phyloP scores from a whole-genome alignment of 2,329 filamentous ascomycete species.

The Ceratocystis ficicola region DNA sequence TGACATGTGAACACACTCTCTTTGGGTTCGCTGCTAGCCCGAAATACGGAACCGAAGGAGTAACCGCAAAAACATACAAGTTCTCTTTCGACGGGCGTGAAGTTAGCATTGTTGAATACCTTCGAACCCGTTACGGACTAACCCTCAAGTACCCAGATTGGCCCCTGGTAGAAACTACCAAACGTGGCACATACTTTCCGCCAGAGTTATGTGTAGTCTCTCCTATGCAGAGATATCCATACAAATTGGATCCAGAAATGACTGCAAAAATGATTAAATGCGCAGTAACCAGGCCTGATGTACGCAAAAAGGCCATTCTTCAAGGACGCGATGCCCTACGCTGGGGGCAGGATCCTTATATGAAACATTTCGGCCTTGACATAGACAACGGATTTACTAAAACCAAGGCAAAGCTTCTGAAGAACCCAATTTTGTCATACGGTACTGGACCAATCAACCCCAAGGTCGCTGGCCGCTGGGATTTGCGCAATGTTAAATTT shows the following conservation, averaged over 20 bases:
- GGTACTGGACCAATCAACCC: slow-evolving; percentile 44
- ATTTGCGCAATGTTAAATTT: slow-evolving; percentile 60
- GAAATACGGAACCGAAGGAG: slow-evolving; percentile 36
- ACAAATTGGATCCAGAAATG: slow-evolving; percentile 50
- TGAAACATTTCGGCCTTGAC: slow-evolving; percentile 60
- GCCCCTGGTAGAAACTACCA: slow-evolving; percentile 47
- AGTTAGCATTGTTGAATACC: slow-evolving; percentile 43
- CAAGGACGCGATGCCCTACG: slow-evolving; percentile 53
- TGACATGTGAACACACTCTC: slow-evolving; percentile 44
- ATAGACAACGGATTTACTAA: slow-evolving; percentile 53
- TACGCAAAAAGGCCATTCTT: slow-evolving; percentile 58
- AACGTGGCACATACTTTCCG: slow-evolving; percentile 41
- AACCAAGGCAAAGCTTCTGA: slow-evolving; percentile 59
- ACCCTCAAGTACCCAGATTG: slow-evolving; percentile 37
- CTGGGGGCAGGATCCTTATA: slow-evolving; percentile 56
- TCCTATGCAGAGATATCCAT: slow-evolving; percentile 48
- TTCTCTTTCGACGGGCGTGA: slow-evolving; percentile 43
- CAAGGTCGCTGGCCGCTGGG: slow-evolving; percentile 65
- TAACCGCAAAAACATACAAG: slow-evolving; percentile 39
- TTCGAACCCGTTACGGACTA: slow-evolving; percentile 42
- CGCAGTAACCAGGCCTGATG: slow-evolving; percentile 62
- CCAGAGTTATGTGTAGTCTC: slow-evolving; percentile 47
- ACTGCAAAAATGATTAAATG: slow-evolving; percentile 87
- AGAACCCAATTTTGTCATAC: slow-evolving; percentile 41
- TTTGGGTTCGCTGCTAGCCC: slow-evolving; percentile 39